Base-by-base conservation (phyloP, 176 grass and related monocot genomes). In the Bonia amplexicaulis region DNA sequence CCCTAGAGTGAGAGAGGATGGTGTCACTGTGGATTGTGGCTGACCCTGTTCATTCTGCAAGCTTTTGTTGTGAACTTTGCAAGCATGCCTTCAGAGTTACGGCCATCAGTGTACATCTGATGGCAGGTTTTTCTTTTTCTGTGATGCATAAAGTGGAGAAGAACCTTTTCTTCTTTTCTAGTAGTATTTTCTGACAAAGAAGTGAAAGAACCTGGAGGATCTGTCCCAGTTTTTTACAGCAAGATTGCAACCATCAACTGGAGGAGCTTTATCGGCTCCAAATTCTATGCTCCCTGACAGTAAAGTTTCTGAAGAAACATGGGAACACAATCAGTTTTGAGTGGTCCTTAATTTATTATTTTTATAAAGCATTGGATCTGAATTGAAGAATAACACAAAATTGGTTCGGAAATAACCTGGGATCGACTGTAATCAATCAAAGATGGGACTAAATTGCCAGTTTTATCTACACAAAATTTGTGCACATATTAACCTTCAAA, bases 121-220 rank as follows among this genome's bases (percentile, higher is more conserved):
- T 64, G 23, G 55, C 25, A 71, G 63, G 63, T 9, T 54, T 11
- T 31, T 52, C 40, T 51, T 81, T 81, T 44, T 46, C 26, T 57
- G 25, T 55, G 55, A 45, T 63, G 39, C 66, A 78, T 62, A 64
- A 77, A 82, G 47, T 48, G 72, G 26, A 65, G 39, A 27, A 57
- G 61, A 72, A 25, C 47, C 23, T 65, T 73, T 71, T 26, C 57
- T 57, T 64, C 51, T 78, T 86, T 66, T 35, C 31, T 55, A 71
- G 16, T 31, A 23, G 54, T 53, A 26, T 86, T 90, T 74, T 48
- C 88, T 79, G 67, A 87, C 79, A 90, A 27, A 65, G 39, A 90
- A 73, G 79, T 78, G 84, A 90, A 79, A 83, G 12, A 51, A 83
- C 66, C 79, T 60, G 20, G 39, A 45, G 35, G 35, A 57, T 82